Conservation (phyloP, 2,329 filamentous ascomycete genomes). For the Monosporascus cannonballus region DNA sequence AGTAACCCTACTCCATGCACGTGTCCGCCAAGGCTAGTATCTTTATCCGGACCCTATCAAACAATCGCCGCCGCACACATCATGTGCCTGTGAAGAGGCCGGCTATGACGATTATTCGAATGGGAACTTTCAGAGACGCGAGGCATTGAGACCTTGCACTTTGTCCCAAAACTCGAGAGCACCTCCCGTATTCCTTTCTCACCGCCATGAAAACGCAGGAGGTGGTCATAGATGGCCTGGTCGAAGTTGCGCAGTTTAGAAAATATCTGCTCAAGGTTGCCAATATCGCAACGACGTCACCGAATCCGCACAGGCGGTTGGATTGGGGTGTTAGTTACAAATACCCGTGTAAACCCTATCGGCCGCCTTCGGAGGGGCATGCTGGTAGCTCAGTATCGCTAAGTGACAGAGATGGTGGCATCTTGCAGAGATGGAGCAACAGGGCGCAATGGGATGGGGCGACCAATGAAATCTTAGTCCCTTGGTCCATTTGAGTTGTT, state of each 20-base stretch:
- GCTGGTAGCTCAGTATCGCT: background rate
- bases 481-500: background rate
- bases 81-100: background rate
- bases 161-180: too few species aligned
- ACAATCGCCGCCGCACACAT: background rate
- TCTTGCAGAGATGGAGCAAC: background rate
- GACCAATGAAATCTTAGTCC: background rate
- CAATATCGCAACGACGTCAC: background rate
- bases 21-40: too few species aligned
- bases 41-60: too few species aligned
- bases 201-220: background rate
- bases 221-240: background rate
- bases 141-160: too few species aligned
- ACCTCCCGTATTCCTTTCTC: background rate
- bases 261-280: background rate
- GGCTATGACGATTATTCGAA: background rate
- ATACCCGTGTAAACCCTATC: too few species aligned
- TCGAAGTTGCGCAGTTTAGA: background rate
- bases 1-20: background rate
- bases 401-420: background rate
- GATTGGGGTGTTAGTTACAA: background rate
- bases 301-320: background rate
- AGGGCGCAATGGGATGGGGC: background rate
- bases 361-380: background rate
- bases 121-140: background rate